Percentiles rank a stretch among this genome's conserved stretches.
Evolutionary conservation across 306 rosid genomes (phyloP).

Genomic region (Citrullus colocynthis): DNA sequence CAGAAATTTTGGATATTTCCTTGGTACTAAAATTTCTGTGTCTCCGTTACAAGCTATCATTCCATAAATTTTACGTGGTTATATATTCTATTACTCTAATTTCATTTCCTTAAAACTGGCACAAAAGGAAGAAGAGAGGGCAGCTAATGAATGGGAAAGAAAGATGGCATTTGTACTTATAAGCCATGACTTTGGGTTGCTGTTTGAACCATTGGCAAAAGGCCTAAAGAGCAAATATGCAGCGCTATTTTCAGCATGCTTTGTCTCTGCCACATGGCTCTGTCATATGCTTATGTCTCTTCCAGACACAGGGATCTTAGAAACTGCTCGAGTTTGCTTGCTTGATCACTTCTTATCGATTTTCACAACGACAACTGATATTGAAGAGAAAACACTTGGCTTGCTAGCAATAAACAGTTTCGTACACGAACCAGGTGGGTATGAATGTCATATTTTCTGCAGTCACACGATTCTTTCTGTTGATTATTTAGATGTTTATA

Average conservation of each 20-base stretch:
- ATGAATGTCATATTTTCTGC: neutral
- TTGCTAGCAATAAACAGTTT: conserved; percentile 69
- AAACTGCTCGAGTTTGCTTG: conserved; percentile 65
- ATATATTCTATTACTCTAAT: neutral
- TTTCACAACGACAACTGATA: conserved; percentile 47
- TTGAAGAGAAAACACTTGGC: conserved; percentile 67
- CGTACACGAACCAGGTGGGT: conserved; percentile 58
- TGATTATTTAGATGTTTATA: neutral
- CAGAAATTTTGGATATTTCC: neutral
- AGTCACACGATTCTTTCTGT: neutral
- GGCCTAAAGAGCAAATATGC: conserved; percentile 55
- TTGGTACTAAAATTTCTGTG: neutral
- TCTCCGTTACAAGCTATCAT: neutral
- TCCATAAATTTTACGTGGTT: neutral
- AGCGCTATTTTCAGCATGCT: conserved; percentile 56
- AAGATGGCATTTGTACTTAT: conserved; percentile 63
- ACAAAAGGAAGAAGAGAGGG: conserved; percentile 66
- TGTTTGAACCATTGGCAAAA: conserved; percentile 84
- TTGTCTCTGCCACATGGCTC: conserved; percentile 80
- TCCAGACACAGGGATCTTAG: conserved; percentile 79
- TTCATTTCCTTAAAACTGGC: conserved; percentile 6
- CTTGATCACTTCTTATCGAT: conserved; percentile 55
- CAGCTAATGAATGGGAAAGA: conserved; percentile 77
- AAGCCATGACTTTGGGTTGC: conserved; percentile 74
- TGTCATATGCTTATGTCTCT: conserved; percentile 54